Evolutionary conservation across 1,284 basidiomycete genomes (phyloP).

Genomic region (Xerocomus nothofagi): DNA sequence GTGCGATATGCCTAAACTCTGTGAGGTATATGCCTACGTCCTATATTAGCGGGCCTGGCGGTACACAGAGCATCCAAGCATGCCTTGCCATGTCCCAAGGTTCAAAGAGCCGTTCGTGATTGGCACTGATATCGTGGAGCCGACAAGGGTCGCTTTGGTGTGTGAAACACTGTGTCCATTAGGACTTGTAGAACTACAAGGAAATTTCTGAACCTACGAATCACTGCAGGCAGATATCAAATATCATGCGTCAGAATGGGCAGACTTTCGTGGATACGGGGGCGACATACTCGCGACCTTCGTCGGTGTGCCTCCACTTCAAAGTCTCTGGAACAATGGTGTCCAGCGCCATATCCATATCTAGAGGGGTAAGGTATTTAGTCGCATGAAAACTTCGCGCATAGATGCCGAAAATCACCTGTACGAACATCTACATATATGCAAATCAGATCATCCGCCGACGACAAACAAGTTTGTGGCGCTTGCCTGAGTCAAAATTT

Average conservation of each 20-base stretch:
- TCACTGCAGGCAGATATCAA: constrained; percentile 48
- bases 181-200: constrained; percentile 3
- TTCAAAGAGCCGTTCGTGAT: constrained; percentile 82
- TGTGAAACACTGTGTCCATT: constrained; percentile 70
- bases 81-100: constrained; percentile 91
- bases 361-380: constrained; percentile 35
- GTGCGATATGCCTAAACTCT: constrained; percentile 72
- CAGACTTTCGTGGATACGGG: constrained; percentile 29
- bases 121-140: constrained; percentile 80
- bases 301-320: constrained; percentile 88
- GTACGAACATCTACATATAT: constrained; percentile 54
- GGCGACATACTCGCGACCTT: constrained; percentile 75
- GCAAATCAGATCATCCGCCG: constrained; percentile 9
- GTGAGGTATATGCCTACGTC: constrained; percentile 74
- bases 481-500: constrained; percentile 62
- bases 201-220: constrained; percentile 50
- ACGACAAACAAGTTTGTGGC: background rate
- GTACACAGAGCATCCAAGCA: constrained; percentile 10
- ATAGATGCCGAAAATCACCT: constrained; percentile 37
- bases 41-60: constrained; percentile 1
- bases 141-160: constrained; percentile 84
- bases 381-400: background rate
- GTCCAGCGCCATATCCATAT: constrained; percentile 87
- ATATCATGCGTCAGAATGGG: constrained; percentile 11
- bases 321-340: constrained; percentile 83